Conservation (phyloP, 2,329 filamentous ascomycete genomes). For the Cryphonectria carpinicola region DNA sequence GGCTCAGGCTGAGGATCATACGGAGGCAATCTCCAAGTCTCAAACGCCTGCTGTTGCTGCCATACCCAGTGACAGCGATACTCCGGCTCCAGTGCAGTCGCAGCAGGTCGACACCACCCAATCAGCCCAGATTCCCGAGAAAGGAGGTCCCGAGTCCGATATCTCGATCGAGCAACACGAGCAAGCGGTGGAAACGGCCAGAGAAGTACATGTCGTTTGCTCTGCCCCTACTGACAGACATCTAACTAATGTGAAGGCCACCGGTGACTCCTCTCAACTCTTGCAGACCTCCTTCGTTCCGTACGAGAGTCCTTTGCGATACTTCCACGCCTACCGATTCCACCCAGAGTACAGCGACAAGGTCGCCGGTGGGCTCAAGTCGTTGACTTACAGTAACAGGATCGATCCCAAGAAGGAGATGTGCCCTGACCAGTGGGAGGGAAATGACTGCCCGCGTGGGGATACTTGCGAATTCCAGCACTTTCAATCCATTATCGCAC, state of each 20-base stretch:
- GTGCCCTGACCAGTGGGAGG: slow-evolving; percentile 75
- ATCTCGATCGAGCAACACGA: slow-evolving; percentile 33
- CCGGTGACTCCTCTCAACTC: slow-evolving; percentile 21
- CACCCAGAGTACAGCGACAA: slow-evolving; percentile 74
- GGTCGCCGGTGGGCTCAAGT: slow-evolving; percentile 78
- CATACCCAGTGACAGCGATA: slow-evolving; percentile 23
- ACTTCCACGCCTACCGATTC: slow-evolving; percentile 88
- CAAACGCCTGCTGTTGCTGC: slow-evolving; percentile 31
- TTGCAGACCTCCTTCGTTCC: slow-evolving; percentile 45
- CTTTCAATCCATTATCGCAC: slow-evolving; percentile 71
- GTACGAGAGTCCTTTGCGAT: slow-evolving; percentile 81
- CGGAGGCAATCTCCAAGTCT: slow-evolving; percentile 29
- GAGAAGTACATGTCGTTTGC: slow-evolving; percentile 50
- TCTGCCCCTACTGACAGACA: slow-evolving; percentile 16
- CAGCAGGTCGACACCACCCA: slow-evolving; percentile 19
- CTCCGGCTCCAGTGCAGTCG: not conserved
- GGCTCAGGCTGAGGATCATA: slow-evolving; percentile 34
- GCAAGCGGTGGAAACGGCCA: slow-evolving; percentile 33
- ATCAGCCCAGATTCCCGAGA: slow-evolving; percentile 40
- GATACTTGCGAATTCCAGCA: slow-evolving; percentile 77
- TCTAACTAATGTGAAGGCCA: slow-evolving; percentile 34
- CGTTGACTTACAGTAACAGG: slow-evolving; percentile 89
- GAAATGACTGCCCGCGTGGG: slow-evolving; percentile 72
- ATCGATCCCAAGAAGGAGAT: slow-evolving; percentile 77
- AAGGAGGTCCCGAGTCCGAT: slow-evolving; percentile 33